Conservation (phyloP, 208 protist species). For the Strigomonas culicis region DNA sequence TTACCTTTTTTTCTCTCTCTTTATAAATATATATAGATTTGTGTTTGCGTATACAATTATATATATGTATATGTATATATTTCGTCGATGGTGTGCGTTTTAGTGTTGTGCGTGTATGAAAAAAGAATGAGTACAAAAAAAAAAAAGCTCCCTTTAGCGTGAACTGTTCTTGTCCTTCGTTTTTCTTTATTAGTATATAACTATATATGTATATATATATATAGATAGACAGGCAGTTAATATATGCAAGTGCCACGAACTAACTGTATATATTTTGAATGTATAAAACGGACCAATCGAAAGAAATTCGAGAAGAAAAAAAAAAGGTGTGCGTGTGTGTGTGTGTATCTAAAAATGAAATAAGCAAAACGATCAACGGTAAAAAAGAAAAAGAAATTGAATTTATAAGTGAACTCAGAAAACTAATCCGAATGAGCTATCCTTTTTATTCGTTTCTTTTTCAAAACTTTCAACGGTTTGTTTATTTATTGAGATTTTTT, state of each 20-base stretch:
- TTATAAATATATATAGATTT: not conserved
- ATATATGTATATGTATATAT: not conserved
- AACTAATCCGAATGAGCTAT: not conserved
- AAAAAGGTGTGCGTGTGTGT: not conserved
- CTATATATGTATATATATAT: not conserved
- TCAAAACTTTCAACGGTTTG: not conserved
- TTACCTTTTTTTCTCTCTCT: not conserved
- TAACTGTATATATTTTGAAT: not conserved
- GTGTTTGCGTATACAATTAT: not conserved
- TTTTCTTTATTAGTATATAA: not conserved
- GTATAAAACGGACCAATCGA: not conserved
- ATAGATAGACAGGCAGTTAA: not conserved
- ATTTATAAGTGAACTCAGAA: not conserved
- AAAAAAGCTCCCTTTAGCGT: not conserved
- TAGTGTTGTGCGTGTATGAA: not conserved
- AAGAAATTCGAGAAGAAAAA: not conserved
- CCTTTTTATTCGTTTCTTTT: not conserved
- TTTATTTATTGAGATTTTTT: not conserved
- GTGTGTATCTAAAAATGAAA: not conserved
- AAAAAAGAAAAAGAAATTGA: not conserved
- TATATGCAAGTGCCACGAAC: not conserved
- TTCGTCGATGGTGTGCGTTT: not conserved
- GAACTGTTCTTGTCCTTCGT: slow-evolving; percentile 15
- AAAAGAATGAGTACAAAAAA: not conserved
- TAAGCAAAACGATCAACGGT: not conserved